These are phyloP conservation scores for Penicillium palitans DNA, from an alignment of 2,329 filamentous ascomycete species.

Conservation along the genomic window DNA sequence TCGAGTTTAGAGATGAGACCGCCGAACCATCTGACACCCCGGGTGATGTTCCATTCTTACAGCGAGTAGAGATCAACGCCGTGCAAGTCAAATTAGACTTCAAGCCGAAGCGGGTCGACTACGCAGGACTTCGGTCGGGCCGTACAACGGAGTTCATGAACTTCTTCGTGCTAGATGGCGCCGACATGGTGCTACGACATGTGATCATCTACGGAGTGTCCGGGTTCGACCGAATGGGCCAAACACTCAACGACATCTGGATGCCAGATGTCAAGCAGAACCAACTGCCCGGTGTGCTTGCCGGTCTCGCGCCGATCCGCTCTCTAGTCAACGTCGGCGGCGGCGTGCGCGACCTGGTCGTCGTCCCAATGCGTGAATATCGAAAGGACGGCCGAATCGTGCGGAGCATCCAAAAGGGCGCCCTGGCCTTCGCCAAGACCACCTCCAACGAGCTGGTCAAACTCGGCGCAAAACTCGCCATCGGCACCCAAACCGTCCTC, in stretches of 20 bases:
- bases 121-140: conserved; percentile 85
- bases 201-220: conserved; percentile 90
- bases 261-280: conserved; percentile 87
- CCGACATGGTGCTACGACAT: conserved; percentile 81
- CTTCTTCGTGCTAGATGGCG: conserved; percentile 86
- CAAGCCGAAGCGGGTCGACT: conserved; percentile 97
- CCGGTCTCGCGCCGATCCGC: conserved; percentile 84
- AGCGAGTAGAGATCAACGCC: conserved; percentile 82
- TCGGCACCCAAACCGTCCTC: conserved; percentile 91
- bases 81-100: conserved; percentile 88
- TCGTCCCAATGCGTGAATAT: conserved; percentile 89
- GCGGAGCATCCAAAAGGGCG: conserved; percentile 88
- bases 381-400: conserved; percentile 90
- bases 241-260: conserved; percentile 94
- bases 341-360: conserved; percentile 80
- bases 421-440: conserved; percentile 83
- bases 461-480: conserved; percentile 87
- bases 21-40: conserved; percentile 54
- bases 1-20: conserved; percentile 89
- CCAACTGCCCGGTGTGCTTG: conserved; percentile 84
- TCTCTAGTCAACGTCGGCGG: conserved; percentile 88
- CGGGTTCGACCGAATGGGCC: conserved; percentile 85
- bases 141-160: conserved; percentile 99
- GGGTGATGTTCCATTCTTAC: conserved; percentile 79
- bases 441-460: conserved; percentile 94